phyloP scores from a whole-genome alignment of 1,284 basidiomycete genomes.

The Ustilago bromivora region DNA sequence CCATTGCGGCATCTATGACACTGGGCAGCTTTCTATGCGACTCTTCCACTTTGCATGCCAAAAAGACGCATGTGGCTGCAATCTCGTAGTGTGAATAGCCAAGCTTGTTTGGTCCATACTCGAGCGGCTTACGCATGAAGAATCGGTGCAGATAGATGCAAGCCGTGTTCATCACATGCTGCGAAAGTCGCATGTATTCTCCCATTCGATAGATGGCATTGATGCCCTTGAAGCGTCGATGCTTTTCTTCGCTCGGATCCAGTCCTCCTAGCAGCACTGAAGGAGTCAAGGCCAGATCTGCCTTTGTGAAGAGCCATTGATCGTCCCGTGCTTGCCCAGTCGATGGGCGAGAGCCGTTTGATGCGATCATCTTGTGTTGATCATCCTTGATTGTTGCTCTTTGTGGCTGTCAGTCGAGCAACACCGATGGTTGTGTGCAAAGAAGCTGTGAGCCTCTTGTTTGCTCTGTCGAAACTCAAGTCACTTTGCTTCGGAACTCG shows the following conservation, averaged over 20 bases:
- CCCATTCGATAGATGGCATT: conserved; percentile 62
- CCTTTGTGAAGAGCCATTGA: conserved; percentile 57
- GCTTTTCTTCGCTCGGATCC: conserved; percentile 51
- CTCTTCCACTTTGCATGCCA: conserved; percentile 91
- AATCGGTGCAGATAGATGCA: conserved; percentile 93
- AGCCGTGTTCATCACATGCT: conserved; percentile 72
- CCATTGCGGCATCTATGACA: conserved; percentile 81
- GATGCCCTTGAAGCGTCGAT: conserved; percentile 59
- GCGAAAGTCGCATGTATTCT: conserved; percentile 60
- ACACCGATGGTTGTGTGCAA: background rate
- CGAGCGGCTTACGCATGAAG: conserved; percentile 84
- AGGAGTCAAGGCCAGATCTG: conserved; percentile 50
- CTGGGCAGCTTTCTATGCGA: conserved; percentile 86
- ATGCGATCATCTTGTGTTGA: conserved; percentile 26
- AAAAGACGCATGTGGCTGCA: conserved; percentile 87
- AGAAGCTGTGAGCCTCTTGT: background rate
- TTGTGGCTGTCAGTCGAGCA: background rate
- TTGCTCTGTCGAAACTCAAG: too few species aligned
- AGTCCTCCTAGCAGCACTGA: conserved; percentile 46
- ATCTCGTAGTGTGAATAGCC: conserved; percentile 74
- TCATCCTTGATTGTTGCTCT: conserved; percentile 22
- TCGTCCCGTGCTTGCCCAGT: conserved; percentile 27
- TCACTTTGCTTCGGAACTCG: too few species aligned
- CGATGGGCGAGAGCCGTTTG: conserved; percentile 20
- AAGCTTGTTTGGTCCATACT: conserved; percentile 76